phyloP scores from a whole-genome alignment of 345 rosid species.

The Clausena lansium region DNA sequence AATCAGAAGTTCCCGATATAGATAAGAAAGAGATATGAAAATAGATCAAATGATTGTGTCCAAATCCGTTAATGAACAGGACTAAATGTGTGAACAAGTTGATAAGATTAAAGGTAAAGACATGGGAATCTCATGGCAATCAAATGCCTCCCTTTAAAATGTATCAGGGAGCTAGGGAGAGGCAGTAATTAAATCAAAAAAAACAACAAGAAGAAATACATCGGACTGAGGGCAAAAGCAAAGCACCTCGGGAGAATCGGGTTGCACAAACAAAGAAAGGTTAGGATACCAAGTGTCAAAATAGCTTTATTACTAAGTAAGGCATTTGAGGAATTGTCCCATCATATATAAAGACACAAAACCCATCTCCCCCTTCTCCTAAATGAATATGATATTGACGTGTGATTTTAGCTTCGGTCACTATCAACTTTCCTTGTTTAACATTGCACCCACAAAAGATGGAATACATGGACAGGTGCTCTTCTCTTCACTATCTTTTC shows the following conservation, averaged over 20 bases:
- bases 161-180: not conserved
- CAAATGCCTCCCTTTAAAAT: constrained; percentile 11
- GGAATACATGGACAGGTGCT: constrained; percentile 47
- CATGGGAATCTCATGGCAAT: constrained; percentile 28
- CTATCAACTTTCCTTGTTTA: constrained; percentile 62
- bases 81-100: constrained; percentile 10
- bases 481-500: constrained; percentile 52
- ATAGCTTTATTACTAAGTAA: constrained; percentile 44
- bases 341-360: constrained; percentile 39
- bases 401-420: constrained; percentile 53
- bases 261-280: constrained; percentile 68
- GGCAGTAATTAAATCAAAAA: not conserved
- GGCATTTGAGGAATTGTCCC: constrained; percentile 76
- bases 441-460: constrained; percentile 79
- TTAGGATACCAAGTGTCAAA: constrained; percentile 39
- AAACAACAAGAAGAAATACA: constrained; percentile 12
- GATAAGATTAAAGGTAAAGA: not conserved
- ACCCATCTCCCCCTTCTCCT: not conserved
- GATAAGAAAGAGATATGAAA: constrained; percentile 23
- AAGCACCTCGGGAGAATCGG: constrained; percentile 52
- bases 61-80: constrained; percentile 41
- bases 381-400: constrained; percentile 49
- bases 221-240: constrained; percentile 19
- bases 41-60: constrained; percentile 35
- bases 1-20: constrained; percentile 33